Evolutionary conservation across 2,329 filamentous ascomycete species (phyloP).

Genomic region (Ploettnerulaceae sp.): DNA sequence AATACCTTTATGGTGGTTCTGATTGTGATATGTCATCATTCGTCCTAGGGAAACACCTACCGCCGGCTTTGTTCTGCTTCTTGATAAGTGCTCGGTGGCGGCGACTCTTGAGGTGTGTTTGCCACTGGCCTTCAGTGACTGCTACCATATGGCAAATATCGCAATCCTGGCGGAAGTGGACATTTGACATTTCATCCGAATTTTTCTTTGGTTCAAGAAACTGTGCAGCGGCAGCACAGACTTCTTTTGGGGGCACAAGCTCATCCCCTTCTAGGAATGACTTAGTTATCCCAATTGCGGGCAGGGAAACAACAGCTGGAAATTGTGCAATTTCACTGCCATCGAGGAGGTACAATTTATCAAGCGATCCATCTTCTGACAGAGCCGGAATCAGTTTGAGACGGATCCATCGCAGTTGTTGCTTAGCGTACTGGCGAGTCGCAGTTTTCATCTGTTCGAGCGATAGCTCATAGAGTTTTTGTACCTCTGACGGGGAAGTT

Average conservation of each 20-base stretch:
- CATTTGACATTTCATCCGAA: constrained; percentile 38
- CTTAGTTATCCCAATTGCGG: constrained; percentile 57
- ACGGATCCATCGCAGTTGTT: constrained; percentile 82
- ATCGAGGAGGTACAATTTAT: constrained; percentile 73
- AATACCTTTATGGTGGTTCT: background rate
- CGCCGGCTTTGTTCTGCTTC: constrained; percentile 24
- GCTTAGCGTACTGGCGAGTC: constrained; percentile 81
- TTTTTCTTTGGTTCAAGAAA: constrained; percentile 52
- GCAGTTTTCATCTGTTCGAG: constrained; percentile 75
- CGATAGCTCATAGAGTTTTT: constrained; percentile 51
- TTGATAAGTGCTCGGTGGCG: constrained; percentile 36
- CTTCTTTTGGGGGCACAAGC: constrained; percentile 42
- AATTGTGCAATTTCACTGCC: constrained; percentile 65
- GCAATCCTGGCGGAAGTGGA: constrained; percentile 56
- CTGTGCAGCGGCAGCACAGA: constrained; percentile 54
- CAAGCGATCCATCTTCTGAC: constrained; percentile 45
- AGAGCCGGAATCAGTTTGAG: constrained; percentile 73
- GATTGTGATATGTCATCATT: constrained; percentile 3
- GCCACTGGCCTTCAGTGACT: constrained; percentile 50
- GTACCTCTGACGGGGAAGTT: constrained; percentile 39
- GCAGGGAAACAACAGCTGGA: constrained; percentile 56
- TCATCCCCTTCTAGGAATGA: constrained; percentile 55
- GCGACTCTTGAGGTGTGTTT: constrained; percentile 42
- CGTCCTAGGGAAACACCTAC: constrained; percentile 16
- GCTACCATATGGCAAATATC: constrained; percentile 64